Conservation (phyloP, 2,329 filamentous ascomycete genomes). For the Botrytis galanthina region DNA sequence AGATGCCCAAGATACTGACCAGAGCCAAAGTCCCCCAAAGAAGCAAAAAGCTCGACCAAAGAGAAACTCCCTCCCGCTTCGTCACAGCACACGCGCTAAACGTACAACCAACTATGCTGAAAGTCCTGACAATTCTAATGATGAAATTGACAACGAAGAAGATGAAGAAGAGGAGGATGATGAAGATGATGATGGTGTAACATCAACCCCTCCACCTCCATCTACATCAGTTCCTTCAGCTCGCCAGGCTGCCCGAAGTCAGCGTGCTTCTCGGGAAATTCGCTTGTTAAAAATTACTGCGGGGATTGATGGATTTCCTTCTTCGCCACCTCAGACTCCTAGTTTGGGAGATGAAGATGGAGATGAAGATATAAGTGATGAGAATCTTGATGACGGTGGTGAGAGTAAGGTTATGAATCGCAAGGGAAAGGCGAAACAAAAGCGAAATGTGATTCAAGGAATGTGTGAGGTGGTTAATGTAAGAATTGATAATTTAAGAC, state of each 20-base stretch:
- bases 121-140: slow-evolving; percentile 28
- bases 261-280: slow-evolving; percentile 31
- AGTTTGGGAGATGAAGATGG: slow-evolving; percentile 10
- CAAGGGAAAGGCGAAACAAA: slow-evolving; percentile 30
- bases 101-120: slow-evolving; percentile 32
- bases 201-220: neutral
- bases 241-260: slow-evolving; percentile 18
- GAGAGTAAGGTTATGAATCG: slow-evolving; percentile 6
- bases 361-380: slow-evolving; percentile 23
- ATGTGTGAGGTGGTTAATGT: slow-evolving; percentile 70
- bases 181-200: slow-evolving; percentile 21
- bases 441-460: slow-evolving; percentile 56
- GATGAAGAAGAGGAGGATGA: slow-evolving; percentile 21
- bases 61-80: slow-evolving; percentile 10
- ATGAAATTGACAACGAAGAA: slow-evolving; percentile 3
- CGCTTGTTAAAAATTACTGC: slow-evolving; percentile 32
- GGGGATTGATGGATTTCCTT: slow-evolving; percentile 28
- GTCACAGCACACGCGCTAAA: slow-evolving; percentile 24
- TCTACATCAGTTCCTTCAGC: neutral
- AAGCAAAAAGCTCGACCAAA: neutral
- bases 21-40: slow-evolving; percentile 26
- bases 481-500: slow-evolving; percentile 73
- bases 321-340: slow-evolving; percentile 23
- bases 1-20: neutral
- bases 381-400: slow-evolving; percentile 25